Evolutionary conservation across 805 yeast species (phyloP).

Genomic region (Metschnikowia shivogae): DNA sequence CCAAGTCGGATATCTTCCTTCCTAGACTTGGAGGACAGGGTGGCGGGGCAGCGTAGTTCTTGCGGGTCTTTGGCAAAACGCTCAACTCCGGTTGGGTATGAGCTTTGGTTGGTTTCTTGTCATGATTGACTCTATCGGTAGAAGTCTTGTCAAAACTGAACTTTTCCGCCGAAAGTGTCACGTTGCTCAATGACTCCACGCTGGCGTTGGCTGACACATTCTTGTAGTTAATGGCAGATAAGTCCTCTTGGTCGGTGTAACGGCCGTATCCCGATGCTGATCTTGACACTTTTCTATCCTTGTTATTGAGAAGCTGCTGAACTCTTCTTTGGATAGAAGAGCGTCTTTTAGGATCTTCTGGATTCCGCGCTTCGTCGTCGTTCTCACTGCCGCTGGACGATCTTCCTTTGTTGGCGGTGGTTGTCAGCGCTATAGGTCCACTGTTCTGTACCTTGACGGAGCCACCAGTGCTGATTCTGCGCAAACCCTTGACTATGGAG

Average conservation of each 20-base stretch:
- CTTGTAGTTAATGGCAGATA: conserved; percentile 22
- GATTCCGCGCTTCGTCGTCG: conserved; percentile 5
- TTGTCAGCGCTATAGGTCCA: conserved; percentile 4
- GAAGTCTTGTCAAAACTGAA: conserved; percentile 6
- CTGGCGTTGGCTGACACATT: conserved; percentile 21
- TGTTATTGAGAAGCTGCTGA: conserved; percentile 43
- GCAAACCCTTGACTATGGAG: conserved; percentile 29
- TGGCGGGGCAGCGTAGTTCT: conserved; percentile 26
- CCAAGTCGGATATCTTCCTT: not conserved
- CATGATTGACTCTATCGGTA: not conserved
- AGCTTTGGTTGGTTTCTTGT: not conserved
- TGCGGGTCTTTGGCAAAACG: conserved; percentile 1
- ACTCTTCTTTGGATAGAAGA: conserved; percentile 53
- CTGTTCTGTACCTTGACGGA: conserved; percentile 16
- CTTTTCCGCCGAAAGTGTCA: not conserved
- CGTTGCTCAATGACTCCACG: conserved; percentile 19
- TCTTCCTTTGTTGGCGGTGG: not conserved
- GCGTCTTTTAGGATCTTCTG: conserved; percentile 12
- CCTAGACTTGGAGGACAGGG: conserved; percentile 29
- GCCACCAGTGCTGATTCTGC: conserved; percentile 40
- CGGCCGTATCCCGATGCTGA: conserved; percentile 83
- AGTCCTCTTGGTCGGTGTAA: conserved; percentile 46
- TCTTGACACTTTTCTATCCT: conserved; percentile 41
- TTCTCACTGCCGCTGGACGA: conserved; percentile 4
- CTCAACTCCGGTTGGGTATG: not conserved